Percentiles rank a stretch among this genome's conserved stretches.
Evolutionary conservation across 345 rosid species (phyloP).

Genomic region (Mangifera indica): DNA sequence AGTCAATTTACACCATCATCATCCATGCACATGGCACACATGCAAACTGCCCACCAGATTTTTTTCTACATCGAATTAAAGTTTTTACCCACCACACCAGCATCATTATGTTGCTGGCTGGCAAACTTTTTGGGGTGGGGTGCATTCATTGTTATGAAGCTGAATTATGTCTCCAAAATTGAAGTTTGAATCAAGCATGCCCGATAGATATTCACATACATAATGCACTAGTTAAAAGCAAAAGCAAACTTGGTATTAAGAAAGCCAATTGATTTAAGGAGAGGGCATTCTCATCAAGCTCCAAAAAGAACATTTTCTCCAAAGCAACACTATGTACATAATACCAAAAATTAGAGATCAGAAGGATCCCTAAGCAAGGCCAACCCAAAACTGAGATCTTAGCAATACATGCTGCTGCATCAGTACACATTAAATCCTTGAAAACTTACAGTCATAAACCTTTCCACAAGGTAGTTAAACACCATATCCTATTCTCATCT

Average conservation of each 20-base stretch:
- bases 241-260: not conserved
- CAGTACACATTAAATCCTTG: not conserved
- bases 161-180: not conserved
- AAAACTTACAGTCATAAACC: not conserved
- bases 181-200: not conserved
- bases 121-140: conserved; percentile 4
- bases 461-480: not conserved
- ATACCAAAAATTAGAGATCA: conserved; percentile 19
- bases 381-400: conserved; percentile 54
- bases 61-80: not conserved
- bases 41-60: conserved; percentile 9
- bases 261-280: not conserved
- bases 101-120: not conserved
- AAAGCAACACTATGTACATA: conserved; percentile 20
- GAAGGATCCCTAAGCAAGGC: conserved; percentile 36
- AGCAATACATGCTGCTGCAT: not conserved
- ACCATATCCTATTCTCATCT: conserved; percentile 32
- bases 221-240: not conserved
- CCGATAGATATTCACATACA: not conserved
- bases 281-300: not conserved
- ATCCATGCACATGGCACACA: conserved; percentile 35
- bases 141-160: not conserved
- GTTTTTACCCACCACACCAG: not conserved
- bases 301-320: conserved; percentile 1
- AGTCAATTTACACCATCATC: conserved; percentile 23